phyloP scores from a whole-genome alignment of 1,139 yeast genomes.

The Nadsonia commutata region DNA sequence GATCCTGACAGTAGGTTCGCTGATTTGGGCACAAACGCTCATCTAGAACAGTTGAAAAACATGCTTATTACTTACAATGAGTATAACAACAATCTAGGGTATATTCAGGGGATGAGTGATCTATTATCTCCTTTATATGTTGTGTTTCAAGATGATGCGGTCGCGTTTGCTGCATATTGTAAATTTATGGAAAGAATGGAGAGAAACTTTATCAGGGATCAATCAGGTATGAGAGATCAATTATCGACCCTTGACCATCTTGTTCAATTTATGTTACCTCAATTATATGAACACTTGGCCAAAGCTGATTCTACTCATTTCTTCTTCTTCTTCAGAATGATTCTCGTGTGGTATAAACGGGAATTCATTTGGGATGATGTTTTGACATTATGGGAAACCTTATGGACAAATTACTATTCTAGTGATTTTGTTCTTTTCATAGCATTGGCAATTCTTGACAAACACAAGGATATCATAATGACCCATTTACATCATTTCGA shows the following conservation, averaged over 20 bases:
- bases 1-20: constrained; percentile 40
- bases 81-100: constrained; percentile 70
- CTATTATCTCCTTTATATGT: constrained; percentile 76
- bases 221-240: constrained; percentile 84
- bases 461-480: constrained; percentile 65
- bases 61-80: constrained; percentile 78
- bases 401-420: constrained; percentile 77
- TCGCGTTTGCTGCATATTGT: constrained; percentile 80
- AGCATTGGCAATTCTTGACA: constrained; percentile 76
- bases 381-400: constrained; percentile 71
- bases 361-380: constrained; percentile 78
- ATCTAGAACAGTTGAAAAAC: constrained; percentile 57
- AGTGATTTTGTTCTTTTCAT: constrained; percentile 80
- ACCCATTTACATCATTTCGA: constrained; percentile 67
- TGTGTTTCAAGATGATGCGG: constrained; percentile 57
- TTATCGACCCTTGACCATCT: constrained; percentile 70
- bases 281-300: constrained; percentile 64
- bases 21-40: constrained; percentile 43
- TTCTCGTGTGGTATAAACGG: constrained; percentile 88
- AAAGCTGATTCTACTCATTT: constrained; percentile 80
- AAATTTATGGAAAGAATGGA: constrained; percentile 93
- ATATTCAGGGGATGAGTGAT: constrained; percentile 97
- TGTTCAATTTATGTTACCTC: constrained; percentile 79
- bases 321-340: constrained; percentile 89
- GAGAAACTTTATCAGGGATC: constrained; percentile 80